Evolutionary conservation across 768 basidiomycete genomes (phyloP).

Genomic region (Hypholoma fasciculare): DNA sequence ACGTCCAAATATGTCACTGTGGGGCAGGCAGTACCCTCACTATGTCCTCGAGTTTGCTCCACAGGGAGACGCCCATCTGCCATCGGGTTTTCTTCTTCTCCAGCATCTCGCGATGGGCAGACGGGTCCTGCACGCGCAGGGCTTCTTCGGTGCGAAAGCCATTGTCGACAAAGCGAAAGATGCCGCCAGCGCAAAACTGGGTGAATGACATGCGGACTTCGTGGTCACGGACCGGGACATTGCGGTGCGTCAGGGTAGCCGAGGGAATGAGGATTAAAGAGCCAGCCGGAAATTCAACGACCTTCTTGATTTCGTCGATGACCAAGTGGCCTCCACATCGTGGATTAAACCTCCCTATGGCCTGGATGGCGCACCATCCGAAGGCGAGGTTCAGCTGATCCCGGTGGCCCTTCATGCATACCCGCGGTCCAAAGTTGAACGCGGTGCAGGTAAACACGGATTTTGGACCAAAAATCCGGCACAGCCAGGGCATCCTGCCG

Average conservation of each 20-base stretch:
- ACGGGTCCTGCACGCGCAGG: neutral
- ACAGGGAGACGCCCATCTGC: neutral
- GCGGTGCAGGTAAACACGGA: neutral
- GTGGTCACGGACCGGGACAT: no score
- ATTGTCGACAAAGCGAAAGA: constrained; percentile 24
- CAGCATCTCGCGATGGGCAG: neutral
- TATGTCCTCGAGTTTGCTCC: neutral
- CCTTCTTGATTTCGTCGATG: neutral
- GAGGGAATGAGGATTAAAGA: no score
- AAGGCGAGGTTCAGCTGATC: neutral
- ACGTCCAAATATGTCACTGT: no score
- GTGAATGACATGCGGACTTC: no score
- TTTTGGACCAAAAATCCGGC: neutral
- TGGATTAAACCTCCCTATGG: neutral
- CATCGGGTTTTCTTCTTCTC: constrained; percentile 2
- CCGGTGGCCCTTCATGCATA: neutral
- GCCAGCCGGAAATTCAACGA: no score
- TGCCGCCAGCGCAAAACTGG: constrained; percentile 9
- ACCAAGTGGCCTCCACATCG: neutral
- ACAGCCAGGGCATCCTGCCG: neutral
- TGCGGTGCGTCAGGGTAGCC: no score
- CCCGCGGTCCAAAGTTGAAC: neutral
- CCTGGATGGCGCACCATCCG: neutral
- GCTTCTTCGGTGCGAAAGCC: constrained; percentile 12
- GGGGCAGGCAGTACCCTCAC: no score